phyloP scores from a whole-genome alignment of 2,329 filamentous ascomycete species.

The Dothiorella sarmentorum region DNA sequence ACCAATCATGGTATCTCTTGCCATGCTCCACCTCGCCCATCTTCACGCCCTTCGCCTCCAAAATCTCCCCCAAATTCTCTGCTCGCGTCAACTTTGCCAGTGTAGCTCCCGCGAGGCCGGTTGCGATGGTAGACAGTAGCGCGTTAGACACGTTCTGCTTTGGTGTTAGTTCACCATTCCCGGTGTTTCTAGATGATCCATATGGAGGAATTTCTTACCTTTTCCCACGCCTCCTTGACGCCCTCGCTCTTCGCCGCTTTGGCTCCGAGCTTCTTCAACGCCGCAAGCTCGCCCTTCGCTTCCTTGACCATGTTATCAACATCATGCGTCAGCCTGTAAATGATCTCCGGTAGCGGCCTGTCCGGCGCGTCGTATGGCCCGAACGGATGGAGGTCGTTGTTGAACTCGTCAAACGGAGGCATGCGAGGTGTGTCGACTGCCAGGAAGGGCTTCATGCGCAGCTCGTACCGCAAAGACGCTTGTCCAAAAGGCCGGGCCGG shows the following conservation, averaged over 20 bases:
- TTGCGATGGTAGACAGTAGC: constrained; percentile 28
- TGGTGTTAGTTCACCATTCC: no score
- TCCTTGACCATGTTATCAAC: constrained; percentile 24
- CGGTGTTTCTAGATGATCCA: no score
- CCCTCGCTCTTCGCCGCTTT: constrained; percentile 33
- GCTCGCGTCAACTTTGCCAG: constrained; percentile 23
- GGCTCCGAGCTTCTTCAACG: constrained; percentile 37
- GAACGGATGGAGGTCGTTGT: constrained; percentile 31
- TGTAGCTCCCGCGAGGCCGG: constrained; percentile 30
- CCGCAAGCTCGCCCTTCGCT: constrained; percentile 35
- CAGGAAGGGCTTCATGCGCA: constrained; percentile 83
- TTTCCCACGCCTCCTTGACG: constrained; percentile 38
- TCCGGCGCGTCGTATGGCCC: constrained; percentile 24
- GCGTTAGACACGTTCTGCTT: constrained; percentile 9
- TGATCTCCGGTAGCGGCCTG: neutral
- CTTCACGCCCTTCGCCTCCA: neutral
- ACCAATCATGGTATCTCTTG: constrained; percentile 44
- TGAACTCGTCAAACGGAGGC: constrained; percentile 62
- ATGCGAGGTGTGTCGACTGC: constrained; percentile 64
- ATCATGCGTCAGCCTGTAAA: neutral
- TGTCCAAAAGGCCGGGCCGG: constrained; percentile 63
- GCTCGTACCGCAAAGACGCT: constrained; percentile 68
- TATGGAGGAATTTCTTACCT: constrained; percentile 22
- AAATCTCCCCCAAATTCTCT: constrained; percentile 10
- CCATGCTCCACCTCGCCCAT: constrained; percentile 27